Evolutionary conservation across 371 early-diverging fungal genomes (phyloP), one percentile per base, ranked within the genome.

Genomic region (Funneliformis caledonium): DNA sequence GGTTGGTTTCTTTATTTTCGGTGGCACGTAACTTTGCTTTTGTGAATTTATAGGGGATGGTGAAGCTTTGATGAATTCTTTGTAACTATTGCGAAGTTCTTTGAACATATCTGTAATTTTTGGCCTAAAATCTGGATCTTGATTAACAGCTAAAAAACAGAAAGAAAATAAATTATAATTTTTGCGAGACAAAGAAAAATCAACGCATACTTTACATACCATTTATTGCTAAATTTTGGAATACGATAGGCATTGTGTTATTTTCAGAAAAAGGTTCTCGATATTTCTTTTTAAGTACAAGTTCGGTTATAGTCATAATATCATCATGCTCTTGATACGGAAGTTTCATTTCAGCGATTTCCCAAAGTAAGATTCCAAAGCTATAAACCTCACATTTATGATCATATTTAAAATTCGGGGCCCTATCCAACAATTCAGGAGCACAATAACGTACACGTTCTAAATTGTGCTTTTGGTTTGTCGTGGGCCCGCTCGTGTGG

Each of bases 71-170:
- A 26, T 26, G 26, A 26, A 26, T 26, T 26, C 26, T 26, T 26
- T 26, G 26, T n/a, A n/a, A n/a, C n/a, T n/a, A n/a, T n/a, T 37
- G 1, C 37, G 37, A 37, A 77, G 65, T 26, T 9, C 31, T 64
- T 16, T 47, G 47, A 77, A 77, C 11, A 77, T 77, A 1, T 77
- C 67, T 31, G 77, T 77, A 9, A 77, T 22, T n/a, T 6, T 22
- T 8, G 67, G 77, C 26, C 67, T 37, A 14, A 64, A 43, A 8
- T n/a, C 19, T 3, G 77, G 65, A n/a, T 77, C 65, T 26, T 75
- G 61, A 8, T 59, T 37, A 37, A 37, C 37, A 37, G 37, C 37
- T 37, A 37, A 37, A 26, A 26, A 26, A 26, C 26, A 26, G 26
- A 26, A 26, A 26, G 26, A 3, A 37, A 37, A 37, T 2, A 37